Percentiles rank a stretch among this genome's conserved stretches.
Conservation (phyloP, 345 rosid species). For the Citrus cavaleriei region DNA sequence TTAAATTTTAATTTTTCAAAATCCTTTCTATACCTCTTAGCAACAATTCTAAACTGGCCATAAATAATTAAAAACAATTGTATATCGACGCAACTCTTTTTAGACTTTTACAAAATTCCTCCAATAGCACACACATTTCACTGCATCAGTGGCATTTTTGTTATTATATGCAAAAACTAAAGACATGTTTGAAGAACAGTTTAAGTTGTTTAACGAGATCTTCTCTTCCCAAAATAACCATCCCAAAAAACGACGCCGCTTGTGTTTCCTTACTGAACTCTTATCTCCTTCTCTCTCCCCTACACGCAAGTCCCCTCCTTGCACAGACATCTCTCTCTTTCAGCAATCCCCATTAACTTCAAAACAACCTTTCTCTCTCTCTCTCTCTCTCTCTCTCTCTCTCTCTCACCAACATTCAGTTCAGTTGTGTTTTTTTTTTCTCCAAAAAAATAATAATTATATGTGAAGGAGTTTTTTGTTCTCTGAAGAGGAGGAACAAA, state of each 20-base stretch:
- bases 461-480: neutral
- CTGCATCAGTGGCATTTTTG: neutral
- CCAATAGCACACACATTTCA: no score
- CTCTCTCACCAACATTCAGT: neutral
- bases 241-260: neutral
- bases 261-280: neutral
- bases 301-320: neutral
- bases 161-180: neutral
- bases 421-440: neutral
- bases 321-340: neutral
- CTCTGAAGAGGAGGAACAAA: no score
- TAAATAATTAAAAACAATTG: no score
- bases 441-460: neutral
- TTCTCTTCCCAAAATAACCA: no score
- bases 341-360: neutral
- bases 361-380: neutral
- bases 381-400: neutral
- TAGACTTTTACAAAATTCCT: neutral
- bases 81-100: neutral
- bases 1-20: no score
- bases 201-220: neutral
- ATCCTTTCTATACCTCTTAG: no score
- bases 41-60: no score
- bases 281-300: neutral
- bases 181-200: neutral